phyloP scores from a whole-genome alignment of 78 protist species.

The Pelomyxa schiedti region DNA sequence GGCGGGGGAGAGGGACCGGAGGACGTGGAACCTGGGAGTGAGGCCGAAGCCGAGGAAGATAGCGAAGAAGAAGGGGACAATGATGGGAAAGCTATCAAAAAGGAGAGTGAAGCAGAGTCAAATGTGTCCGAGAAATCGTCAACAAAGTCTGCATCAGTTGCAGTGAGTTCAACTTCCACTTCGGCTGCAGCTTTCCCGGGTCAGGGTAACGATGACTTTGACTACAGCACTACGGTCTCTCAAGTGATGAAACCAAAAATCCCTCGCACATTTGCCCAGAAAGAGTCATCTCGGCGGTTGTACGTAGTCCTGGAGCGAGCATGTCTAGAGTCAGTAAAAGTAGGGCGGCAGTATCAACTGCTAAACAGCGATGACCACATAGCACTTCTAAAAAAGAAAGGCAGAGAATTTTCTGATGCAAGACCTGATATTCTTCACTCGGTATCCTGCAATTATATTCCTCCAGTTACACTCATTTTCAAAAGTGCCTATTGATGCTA shows the following conservation, averaged over 20 bases:
- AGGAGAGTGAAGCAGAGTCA: too few species aligned
- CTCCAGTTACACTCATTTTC: neutral
- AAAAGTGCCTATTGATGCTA: conserved; percentile 81
- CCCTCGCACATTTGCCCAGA: neutral
- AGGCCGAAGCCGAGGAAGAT: too few species aligned
- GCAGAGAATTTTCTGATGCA: conserved; percentile 60
- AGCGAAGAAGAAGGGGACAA: too few species aligned
- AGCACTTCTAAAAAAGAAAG: conserved; percentile 45
- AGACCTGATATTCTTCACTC: conserved; percentile 96
- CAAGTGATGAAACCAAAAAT: neutral
- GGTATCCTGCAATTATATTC: conserved; percentile 5
- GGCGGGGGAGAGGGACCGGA: too few species aligned
- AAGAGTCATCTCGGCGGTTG: conserved; percentile 37
- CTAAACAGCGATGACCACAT: conserved; percentile 86
- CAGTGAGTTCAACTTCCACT: too few species aligned
- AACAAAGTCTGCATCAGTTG: too few species aligned
- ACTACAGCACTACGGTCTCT: too few species aligned
- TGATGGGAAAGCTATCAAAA: too few species aligned
- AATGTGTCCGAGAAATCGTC: too few species aligned
- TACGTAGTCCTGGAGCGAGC: conserved; percentile 82
- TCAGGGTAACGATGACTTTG: too few species aligned
- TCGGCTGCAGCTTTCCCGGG: too few species aligned
- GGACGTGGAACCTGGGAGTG: too few species aligned
- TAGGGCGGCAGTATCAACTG: conserved; percentile 63
- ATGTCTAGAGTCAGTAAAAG: conserved; percentile 74